These are phyloP conservation scores for Phytophthora sansomeana DNA, from an alignment of 352 stramenopile species.

Conservation along the genomic window DNA sequence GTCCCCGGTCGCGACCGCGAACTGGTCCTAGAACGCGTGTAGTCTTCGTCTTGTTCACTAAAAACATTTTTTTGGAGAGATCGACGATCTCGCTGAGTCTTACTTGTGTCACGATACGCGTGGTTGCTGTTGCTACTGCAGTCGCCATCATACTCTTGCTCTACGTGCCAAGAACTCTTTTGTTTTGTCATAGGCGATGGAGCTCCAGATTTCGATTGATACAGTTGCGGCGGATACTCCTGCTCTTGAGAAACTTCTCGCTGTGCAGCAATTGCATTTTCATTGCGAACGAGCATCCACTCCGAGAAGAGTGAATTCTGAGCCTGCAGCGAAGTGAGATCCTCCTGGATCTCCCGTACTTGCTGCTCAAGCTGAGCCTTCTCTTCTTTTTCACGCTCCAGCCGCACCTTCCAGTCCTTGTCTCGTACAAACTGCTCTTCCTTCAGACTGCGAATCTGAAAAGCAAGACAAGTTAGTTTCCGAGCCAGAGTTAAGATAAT, in stretches of 20 bases:
- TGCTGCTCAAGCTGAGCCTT: constrained; percentile 54
- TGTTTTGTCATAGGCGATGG: constrained; percentile 3
- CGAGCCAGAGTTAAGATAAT: neutral
- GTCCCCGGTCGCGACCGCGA: constrained; percentile 4
- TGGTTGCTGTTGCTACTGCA: constrained; percentile 24
- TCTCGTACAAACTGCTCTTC: constrained; percentile 67
- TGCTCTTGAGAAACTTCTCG: constrained; percentile 17
- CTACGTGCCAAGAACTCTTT: constrained; percentile 23
- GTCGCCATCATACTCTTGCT: constrained; percentile 23
- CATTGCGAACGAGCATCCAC: constrained; percentile 82
- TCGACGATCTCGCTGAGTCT: constrained; percentile 1
- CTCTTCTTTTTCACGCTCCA: constrained; percentile 60
- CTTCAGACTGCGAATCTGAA: constrained; percentile 79
- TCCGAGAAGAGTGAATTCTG: constrained; percentile 80
- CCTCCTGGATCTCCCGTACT: constrained; percentile 62
- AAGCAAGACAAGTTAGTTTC: neutral
- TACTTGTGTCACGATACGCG: constrained; percentile 1
- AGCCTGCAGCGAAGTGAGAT: constrained; percentile 61
- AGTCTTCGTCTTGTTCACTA: constrained; percentile 18
- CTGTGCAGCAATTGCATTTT: constrained; percentile 55
- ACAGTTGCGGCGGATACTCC: constrained; percentile 5
- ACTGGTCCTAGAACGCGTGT: constrained; percentile 5
- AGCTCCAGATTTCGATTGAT: constrained; percentile 13
- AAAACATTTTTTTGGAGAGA: constrained; percentile 3
- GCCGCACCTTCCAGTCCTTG: constrained; percentile 66